These are phyloP conservation scores for sunflower (Helianthus annuus) DNA, from an alignment of 129 eudicot genomes.

Conservation along the genomic window HanXRQr2.0-SUNRISE NC_035437.2:167157470-167157969, in stretches of 20 bases:
- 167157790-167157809: conserved; percentile 12
- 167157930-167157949: conserved; percentile 12
- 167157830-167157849: no score
- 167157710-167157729: conserved; percentile 15
- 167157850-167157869: conserved; percentile 3
- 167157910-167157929: conserved; percentile 8
- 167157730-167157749: not conserved
- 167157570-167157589: not conserved
- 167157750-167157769: conserved; percentile 13
- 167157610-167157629: conserved; percentile 4
- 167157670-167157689: not conserved
- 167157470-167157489: not conserved
- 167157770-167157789: conserved; percentile 9
- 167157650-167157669: not conserved
- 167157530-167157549: not conserved
- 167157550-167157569: not conserved
- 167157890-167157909: conserved; percentile 11
- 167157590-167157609: not conserved
- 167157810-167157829: not conserved
- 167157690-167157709: not conserved
- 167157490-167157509: not conserved
- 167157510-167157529: not conserved
- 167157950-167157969: conserved; percentile 7
- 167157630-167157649: not conserved
- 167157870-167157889: not conserved